Conservation (phyloP, 2,329 filamentous ascomycete genomes). For the Emergomyces orientalis region DNA sequence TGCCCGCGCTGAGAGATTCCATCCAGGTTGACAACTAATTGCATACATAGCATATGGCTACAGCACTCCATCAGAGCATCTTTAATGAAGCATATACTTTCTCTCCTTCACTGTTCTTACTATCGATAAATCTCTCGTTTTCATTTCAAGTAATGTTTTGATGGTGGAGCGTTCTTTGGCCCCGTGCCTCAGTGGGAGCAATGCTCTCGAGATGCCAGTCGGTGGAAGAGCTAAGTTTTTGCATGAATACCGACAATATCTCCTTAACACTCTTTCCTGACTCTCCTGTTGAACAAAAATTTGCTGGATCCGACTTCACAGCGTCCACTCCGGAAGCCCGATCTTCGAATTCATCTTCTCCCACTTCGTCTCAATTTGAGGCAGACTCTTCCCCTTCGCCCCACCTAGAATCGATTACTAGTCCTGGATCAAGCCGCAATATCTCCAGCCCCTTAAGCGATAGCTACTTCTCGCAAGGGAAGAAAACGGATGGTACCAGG, state of each 20-base stretch:
- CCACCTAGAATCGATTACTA: slow-evolving; percentile 2
- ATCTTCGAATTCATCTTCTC: background rate
- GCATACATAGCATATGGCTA: background rate
- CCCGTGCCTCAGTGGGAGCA: slow-evolving; percentile 12
- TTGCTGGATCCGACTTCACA: slow-evolving; percentile 6
- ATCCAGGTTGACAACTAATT: background rate
- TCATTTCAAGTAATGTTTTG: background rate
- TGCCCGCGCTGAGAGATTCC: too few relatives aligned
- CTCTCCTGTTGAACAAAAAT: slow-evolving; percentile 9
- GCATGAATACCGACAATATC: slow-evolving; percentile 13
- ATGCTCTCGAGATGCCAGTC: slow-evolving; percentile 24
- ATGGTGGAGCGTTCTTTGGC: background rate
- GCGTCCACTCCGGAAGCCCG: background rate
- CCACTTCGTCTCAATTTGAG: background rate
- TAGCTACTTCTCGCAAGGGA: background rate
- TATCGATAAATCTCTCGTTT: slow-evolving; percentile 4
- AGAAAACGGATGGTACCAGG: background rate
- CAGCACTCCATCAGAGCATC: background rate
- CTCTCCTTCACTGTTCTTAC: background rate
- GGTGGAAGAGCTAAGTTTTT: slow-evolving; percentile 19
- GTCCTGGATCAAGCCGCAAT: slow-evolving; percentile 1
- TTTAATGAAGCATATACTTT: background rate
- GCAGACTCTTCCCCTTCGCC: background rate
- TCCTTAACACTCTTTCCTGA: slow-evolving; percentile 11
- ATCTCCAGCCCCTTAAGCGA: background rate